A percentile compares a stretch with the other conserved stretches of the same genome.
Evolutionary conservation across 306 rosid species (phyloP).

Genomic region (Vigna hirtella): DNA sequence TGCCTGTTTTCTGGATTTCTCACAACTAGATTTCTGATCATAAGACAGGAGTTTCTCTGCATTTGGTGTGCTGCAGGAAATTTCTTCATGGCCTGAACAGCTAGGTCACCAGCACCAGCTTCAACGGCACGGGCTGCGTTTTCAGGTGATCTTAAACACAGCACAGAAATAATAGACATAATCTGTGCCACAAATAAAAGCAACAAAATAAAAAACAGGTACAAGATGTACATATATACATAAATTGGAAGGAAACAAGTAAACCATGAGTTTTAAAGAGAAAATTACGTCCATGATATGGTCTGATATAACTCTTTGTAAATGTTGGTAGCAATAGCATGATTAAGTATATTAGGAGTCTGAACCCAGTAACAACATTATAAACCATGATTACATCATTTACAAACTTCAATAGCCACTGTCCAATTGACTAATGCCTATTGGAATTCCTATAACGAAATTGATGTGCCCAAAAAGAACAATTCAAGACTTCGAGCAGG

Average conservation of each 20-base stretch:
- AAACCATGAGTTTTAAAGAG: not conserved
- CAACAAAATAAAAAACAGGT: slow-evolving; percentile 16
- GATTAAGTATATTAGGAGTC: not conserved
- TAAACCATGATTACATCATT: slow-evolving; percentile 33
- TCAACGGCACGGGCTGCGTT: slow-evolving; percentile 88
- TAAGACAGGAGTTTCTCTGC: slow-evolving; percentile 86
- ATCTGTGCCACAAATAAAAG: slow-evolving; percentile 57
- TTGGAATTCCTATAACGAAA: slow-evolving; percentile 28
- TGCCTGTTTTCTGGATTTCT: slow-evolving; percentile 89
- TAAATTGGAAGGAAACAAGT: slow-evolving; percentile 7
- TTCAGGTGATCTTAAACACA: slow-evolving; percentile 83
- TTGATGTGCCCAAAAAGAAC: not conserved
- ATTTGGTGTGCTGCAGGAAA: slow-evolving; percentile 80
- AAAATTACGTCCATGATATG: not conserved
- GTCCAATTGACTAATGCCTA: not conserved
- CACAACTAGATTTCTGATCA: slow-evolving; percentile 90
- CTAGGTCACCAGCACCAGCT: slow-evolving; percentile 97
- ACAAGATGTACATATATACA: slow-evolving; percentile 24
- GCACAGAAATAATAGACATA: slow-evolving; percentile 76
- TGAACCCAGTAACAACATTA: not conserved
- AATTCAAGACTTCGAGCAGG: slow-evolving; percentile 5
- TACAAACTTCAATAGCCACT: not conserved
- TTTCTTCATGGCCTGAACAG: slow-evolving; percentile 85
- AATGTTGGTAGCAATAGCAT: slow-evolving; percentile 18
- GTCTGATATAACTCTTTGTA: not conserved